Conservation (phyloP, 192 early-diverging fungal species). For the Rhizophagus clarus region DNA sequence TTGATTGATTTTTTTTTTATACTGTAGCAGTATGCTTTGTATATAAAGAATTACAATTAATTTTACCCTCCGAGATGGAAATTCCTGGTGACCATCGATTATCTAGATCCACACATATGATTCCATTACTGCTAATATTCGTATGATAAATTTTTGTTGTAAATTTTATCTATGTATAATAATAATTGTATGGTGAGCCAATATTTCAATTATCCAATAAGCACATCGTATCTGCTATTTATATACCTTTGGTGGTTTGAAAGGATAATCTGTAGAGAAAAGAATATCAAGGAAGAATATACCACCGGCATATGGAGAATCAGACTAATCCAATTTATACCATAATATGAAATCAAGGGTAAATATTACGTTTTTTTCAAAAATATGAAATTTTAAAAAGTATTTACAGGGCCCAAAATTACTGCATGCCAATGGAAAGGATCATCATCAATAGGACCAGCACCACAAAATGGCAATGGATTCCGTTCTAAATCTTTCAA, state of each 20-base stretch:
- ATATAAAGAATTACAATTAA: not conserved
- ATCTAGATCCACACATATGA: constrained; percentile 97
- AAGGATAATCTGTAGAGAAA: constrained; percentile 98
- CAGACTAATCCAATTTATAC: constrained; percentile 54
- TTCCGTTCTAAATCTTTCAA: constrained; percentile 93
- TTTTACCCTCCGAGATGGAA: constrained; percentile 89
- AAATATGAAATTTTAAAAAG: not conserved
- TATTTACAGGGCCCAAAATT: constrained; percentile 91
- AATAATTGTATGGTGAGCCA: too few species aligned
- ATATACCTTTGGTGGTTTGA: constrained; percentile 94
- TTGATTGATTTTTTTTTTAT: not conserved
- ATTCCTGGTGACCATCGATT: constrained; percentile 99
- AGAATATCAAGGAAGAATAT: constrained; percentile 97
- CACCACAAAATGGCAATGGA: constrained; percentile 96
- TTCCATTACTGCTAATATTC: constrained; percentile 98
- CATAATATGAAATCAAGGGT: too few species aligned
- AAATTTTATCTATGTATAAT: constrained; percentile 76
- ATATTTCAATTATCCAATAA: too few species aligned
- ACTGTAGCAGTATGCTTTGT: too few species aligned
- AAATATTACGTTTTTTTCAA: too few species aligned
- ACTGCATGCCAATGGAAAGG: constrained; percentile 97
- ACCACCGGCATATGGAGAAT: constrained; percentile 91
- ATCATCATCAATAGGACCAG: constrained; percentile 92
- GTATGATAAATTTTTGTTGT: constrained; percentile 98
- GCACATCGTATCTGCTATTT: not conserved